A percentile compares a stretch with the other conserved stretches of the same genome.
These are phyloP conservation scores for Cryomyces minteri DNA, from an alignment of 495 filamentous ascomycete species.

Conservation along the genomic window DNA sequence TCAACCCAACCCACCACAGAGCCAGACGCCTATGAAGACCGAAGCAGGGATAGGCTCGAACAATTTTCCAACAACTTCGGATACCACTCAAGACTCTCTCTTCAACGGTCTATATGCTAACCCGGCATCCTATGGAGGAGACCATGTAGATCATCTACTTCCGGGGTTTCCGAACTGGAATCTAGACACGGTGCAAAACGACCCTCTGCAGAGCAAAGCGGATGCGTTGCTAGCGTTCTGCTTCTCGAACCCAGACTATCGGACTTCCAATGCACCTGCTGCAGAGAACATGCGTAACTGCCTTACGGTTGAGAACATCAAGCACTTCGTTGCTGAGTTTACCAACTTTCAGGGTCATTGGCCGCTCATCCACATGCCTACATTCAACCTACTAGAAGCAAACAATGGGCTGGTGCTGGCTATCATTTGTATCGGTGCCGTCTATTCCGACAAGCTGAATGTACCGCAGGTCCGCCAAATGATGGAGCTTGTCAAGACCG, in stretches of 20 bases:
- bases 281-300: slow-evolving; percentile 19
- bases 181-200: slow-evolving; percentile 7
- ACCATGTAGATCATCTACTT: not conserved
- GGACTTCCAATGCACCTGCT: not conserved
- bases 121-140: slow-evolving; percentile 10
- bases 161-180: slow-evolving; percentile 15
- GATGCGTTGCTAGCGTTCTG: slow-evolving; percentile 26
- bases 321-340: slow-evolving; percentile 40
- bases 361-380: slow-evolving; percentile 49
- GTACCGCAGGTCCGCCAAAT: slow-evolving; percentile 36
- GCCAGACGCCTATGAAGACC: slow-evolving; percentile 28
- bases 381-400: slow-evolving; percentile 39
- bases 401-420: slow-evolving; percentile 39
- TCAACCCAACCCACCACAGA: slow-evolving; percentile 33
- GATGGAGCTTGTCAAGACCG: slow-evolving; percentile 33
- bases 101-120: slow-evolving; percentile 11
- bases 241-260: slow-evolving; percentile 24
- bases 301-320: slow-evolving; percentile 39
- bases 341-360: slow-evolving; percentile 48
- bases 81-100: not conserved
- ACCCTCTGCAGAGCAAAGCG: slow-evolving; percentile 19
- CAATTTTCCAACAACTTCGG: slow-evolving; percentile 1
- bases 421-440: slow-evolving; percentile 48
- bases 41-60: slow-evolving; percentile 19
- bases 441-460: slow-evolving; percentile 38